These are phyloP conservation scores for Venturia carpophila DNA, from an alignment of 2,329 filamentous ascomycete genomes.

Conservation along the genomic window DNA sequence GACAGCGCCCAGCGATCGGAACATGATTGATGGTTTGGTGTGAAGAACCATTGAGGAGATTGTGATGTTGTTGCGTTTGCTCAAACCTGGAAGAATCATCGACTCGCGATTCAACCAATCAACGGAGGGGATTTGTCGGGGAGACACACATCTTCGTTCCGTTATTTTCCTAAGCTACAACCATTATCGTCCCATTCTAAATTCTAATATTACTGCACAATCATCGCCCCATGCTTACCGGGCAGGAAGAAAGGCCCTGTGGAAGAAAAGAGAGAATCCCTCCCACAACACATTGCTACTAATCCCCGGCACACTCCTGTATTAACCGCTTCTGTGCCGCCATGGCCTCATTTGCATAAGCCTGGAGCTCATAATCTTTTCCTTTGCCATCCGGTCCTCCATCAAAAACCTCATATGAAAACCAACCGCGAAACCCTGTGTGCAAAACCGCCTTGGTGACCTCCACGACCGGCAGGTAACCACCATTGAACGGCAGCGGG, in stretches of 20 bases:
- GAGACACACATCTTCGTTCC: no score
- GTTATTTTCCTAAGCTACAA: background rate
- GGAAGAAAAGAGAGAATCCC: no score
- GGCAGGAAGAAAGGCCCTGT: no score
- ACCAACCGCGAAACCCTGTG: slow-evolving; percentile 60
- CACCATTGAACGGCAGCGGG: slow-evolving; percentile 61
- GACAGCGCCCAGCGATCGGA: slow-evolving; percentile 77
- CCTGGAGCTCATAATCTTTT: slow-evolving; percentile 29
- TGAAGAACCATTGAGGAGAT: background rate
- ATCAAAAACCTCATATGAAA: slow-evolving; percentile 66
- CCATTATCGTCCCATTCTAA: background rate
- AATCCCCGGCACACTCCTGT: slow-evolving; percentile 23
- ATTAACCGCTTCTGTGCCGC: slow-evolving; percentile 38
- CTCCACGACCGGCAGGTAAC: slow-evolving; percentile 60
- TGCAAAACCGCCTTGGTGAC: slow-evolving; percentile 57
- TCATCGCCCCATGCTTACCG: background rate
- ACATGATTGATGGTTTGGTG: slow-evolving; percentile 62
- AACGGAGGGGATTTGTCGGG: background rate
- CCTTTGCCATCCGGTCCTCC: slow-evolving; percentile 47
- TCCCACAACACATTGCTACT: background rate
- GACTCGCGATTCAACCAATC: background rate
- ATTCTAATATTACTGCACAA: background rate
- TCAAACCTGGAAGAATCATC: background rate
- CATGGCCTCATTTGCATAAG: slow-evolving; percentile 43
- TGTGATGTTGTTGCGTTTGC: background rate